phyloP scores from a whole-genome alignment of 1,284 basidiomycete genomes.

The Porphyrellus sp. region DNA sequence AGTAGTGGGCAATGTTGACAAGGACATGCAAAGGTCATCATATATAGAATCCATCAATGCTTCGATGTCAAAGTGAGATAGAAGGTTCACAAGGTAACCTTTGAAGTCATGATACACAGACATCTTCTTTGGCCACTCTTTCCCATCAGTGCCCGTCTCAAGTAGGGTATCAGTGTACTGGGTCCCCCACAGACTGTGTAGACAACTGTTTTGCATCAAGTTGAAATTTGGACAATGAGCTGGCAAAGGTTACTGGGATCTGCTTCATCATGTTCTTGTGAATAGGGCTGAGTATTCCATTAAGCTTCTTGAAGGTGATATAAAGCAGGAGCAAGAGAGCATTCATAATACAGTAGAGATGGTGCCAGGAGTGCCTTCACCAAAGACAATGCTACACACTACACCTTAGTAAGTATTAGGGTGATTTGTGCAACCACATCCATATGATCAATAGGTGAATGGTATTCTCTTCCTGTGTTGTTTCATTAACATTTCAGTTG shows the following conservation, averaged over 20 bases:
- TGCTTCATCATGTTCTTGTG: not conserved
- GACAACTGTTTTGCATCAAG: not conserved
- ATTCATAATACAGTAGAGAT: not conserved
- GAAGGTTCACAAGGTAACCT: not conserved
- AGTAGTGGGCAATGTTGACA: not conserved
- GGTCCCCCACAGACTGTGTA: not conserved
- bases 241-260: not conserved
- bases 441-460: not conserved
- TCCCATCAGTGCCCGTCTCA: not conserved
- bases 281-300: not conserved
- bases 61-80: not conserved
- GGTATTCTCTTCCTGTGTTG: not conserved
- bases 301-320: not conserved
- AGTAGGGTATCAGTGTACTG: not conserved
- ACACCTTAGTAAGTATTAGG: not conserved
- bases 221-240: not conserved
- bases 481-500: not conserved
- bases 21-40: not conserved
- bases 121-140: not conserved
- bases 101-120: constrained; percentile 6
- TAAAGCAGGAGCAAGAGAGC: not conserved
- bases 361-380: not conserved
- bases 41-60: not conserved
- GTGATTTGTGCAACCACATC: not conserved
- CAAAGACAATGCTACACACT: not conserved